Evolutionary conservation across 2,329 filamentous ascomycete species (phyloP).

Genomic region (Chaetothyriales sp.): DNA sequence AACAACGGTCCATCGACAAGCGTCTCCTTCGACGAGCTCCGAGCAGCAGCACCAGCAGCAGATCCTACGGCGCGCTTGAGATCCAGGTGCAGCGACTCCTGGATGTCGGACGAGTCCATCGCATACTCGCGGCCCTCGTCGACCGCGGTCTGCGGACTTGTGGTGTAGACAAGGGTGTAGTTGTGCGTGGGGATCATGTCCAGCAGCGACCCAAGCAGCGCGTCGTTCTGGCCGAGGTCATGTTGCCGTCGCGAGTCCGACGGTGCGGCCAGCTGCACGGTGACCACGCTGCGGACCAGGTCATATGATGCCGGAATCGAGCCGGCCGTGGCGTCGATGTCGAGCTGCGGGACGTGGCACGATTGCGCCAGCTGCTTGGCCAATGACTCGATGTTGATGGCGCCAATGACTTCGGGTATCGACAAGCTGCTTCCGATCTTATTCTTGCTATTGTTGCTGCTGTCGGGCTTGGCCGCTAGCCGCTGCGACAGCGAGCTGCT

Average conservation of each 20-base stretch:
- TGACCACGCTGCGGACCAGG: slow-evolving; percentile 26
- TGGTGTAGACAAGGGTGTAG: slow-evolving; percentile 67
- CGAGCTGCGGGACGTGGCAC: slow-evolving; percentile 33
- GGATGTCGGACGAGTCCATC: slow-evolving; percentile 44
- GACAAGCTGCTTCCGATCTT: slow-evolving; percentile 38
- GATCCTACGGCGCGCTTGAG: slow-evolving; percentile 50
- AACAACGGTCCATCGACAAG: slow-evolving; percentile 44
- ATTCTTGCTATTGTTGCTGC: slow-evolving; percentile 17
- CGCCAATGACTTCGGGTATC: slow-evolving; percentile 41
- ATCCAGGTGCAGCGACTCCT: slow-evolving; percentile 53
- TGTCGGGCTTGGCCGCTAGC: slow-evolving; percentile 5
- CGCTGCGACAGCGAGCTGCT: slow-evolving; percentile 32
- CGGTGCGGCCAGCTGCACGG: slow-evolving; percentile 31
- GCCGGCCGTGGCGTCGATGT: slow-evolving; percentile 29
- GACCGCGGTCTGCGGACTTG: slow-evolving; percentile 39
- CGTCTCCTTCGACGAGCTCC: slow-evolving; percentile 21
- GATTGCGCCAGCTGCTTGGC: slow-evolving; percentile 30
- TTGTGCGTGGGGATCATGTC: slow-evolving; percentile 35
- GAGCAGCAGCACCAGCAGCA: slow-evolving; percentile 18
- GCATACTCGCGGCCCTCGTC: slow-evolving; percentile 42
- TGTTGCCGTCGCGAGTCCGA: slow-evolving; percentile 6
- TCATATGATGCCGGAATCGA: slow-evolving; percentile 13
- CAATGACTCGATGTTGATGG: slow-evolving; percentile 32
- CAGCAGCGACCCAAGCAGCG: slow-evolving; percentile 34
- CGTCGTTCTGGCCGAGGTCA: slow-evolving; percentile 22